Evolutionary conservation across 306 rosid genomes (phyloP), one percentile per base, ranked within the genome.

Genomic region (Acacia crassicarpa): DNA sequence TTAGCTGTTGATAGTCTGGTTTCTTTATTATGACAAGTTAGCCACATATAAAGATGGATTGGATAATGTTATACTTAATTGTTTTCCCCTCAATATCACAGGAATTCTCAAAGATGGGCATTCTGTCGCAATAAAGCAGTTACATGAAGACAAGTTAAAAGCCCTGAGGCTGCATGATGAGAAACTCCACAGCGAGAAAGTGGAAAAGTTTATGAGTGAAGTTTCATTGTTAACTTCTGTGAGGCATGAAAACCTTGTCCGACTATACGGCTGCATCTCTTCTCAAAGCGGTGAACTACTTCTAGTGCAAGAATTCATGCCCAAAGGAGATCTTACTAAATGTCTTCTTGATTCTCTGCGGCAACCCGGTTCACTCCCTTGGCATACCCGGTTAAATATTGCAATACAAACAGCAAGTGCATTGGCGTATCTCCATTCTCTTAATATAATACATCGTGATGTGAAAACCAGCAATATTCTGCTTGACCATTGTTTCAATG

Each of bases 261-360:
- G 78, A 51, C 90, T 91, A 11, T 90, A 88, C 56, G 97, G 98
- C 54, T 90, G 90, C 90, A 89, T 94, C 51, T 85, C 97, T 41
- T 89, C 86, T 43, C 86, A 71, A 19, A 69, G 87, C 66, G 87
- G 76, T 0, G 97, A 89, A 75, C 90, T 91, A 46, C 89, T 90
- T 45, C 89, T 93, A 7, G 97, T 91, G 58, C 89, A 91, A 11
- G 97, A 93, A 74, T 91, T 86, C 75, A 23, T 91, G 71, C 63
- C 94, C 9, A 93, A 91, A 14, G 94, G 92, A 75, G 92, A 89
- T 5, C 79, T 91, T 32, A 86, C 94, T 56, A 83, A 72, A 40
- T 91, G 87, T 76, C 91, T 94, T 82, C 90, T 80, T 14, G 86
- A 83, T 0, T 27, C 76, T 20, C 65, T 33, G 13, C 79, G 81